Conservation (phyloP, 169 alveolate species). For the Cryptosporidium ryanae region DNA sequence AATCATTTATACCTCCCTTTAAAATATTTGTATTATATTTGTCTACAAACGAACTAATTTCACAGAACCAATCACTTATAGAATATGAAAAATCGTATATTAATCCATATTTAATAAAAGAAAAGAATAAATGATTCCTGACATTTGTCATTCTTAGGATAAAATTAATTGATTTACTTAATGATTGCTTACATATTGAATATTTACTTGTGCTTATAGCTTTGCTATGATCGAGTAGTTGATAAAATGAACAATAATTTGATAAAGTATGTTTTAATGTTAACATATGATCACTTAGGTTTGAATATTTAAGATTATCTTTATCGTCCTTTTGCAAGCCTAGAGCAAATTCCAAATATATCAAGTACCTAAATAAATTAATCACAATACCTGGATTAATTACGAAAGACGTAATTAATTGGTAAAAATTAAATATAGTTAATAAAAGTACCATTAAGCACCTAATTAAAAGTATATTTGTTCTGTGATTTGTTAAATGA, state of each 20-base stretch:
- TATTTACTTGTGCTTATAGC: background rate
- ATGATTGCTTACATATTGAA: background rate
- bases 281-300: background rate
- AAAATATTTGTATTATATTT: background rate
- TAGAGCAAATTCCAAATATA: slow-evolving; percentile 37
- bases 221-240: background rate
- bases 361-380: slow-evolving; percentile 16
- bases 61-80: slow-evolving; percentile 28
- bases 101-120: slow-evolving; percentile 11
- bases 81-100: slow-evolving; percentile 5
- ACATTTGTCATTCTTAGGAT: background rate
- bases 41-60: background rate
- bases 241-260: background rate
- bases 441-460: slow-evolving; percentile 16
- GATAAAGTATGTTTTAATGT: background rate
- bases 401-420: background rate
- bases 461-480: slow-evolving; percentile 6
- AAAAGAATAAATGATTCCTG: background rate
- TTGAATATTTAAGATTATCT: slow-evolving; percentile 4
- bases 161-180: background rate
- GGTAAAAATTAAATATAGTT: slow-evolving; percentile 18
- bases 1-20: background rate
- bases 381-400: slow-evolving; percentile 6
- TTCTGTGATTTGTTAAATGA: slow-evolving; percentile 2
- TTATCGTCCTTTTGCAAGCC: slow-evolving; percentile 17